Evolutionary conservation across 1,139 yeast genomes (phyloP).

Genomic region (Oligophagozyma castellii): DNA sequence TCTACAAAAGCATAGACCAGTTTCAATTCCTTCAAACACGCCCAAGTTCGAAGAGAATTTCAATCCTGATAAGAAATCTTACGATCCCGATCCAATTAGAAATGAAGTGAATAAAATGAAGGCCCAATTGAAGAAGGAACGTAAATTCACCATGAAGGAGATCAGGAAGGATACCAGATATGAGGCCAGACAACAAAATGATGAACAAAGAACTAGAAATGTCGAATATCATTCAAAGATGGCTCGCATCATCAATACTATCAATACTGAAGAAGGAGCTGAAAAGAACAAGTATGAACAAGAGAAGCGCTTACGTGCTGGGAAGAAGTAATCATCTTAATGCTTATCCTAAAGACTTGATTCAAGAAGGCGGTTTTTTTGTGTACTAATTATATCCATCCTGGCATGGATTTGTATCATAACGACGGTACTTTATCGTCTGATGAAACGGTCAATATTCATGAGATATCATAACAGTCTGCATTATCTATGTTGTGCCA

Average conservation of each 20-base stretch:
- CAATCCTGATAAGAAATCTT: constrained; percentile 88
- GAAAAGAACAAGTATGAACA: constrained; percentile 85
- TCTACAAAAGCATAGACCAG: constrained; percentile 77
- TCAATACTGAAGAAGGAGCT: constrained; percentile 86
- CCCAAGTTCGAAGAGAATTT: constrained; percentile 94
- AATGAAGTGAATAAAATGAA: constrained; percentile 74
- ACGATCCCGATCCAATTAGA: constrained; percentile 70
- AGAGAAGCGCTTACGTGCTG: constrained; percentile 58
- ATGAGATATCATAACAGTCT: too few relatives aligned
- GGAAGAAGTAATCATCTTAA: constrained; percentile 22
- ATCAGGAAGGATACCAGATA: constrained; percentile 80
- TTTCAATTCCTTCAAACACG: constrained; percentile 72
- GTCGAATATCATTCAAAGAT: constrained; percentile 79
- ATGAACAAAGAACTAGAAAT: constrained; percentile 61
- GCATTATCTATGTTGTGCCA: too few relatives aligned
- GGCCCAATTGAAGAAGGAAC: constrained; percentile 80
- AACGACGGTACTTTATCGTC: too few relatives aligned
- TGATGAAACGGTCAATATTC: too few relatives aligned
- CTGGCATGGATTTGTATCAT: too few relatives aligned
- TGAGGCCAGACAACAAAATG: constrained; percentile 73
- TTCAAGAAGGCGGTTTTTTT: too few relatives aligned
- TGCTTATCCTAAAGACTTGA: too few relatives aligned
- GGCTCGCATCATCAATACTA: constrained; percentile 73
- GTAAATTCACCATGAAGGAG: constrained; percentile 78
- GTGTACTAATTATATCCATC: too few relatives aligned